Percentiles rank a stretch among this genome's conserved stretches.
Conservation (phyloP, 2,329 filamentous ascomycete species). For the Amauroascus verrucosus region DNA sequence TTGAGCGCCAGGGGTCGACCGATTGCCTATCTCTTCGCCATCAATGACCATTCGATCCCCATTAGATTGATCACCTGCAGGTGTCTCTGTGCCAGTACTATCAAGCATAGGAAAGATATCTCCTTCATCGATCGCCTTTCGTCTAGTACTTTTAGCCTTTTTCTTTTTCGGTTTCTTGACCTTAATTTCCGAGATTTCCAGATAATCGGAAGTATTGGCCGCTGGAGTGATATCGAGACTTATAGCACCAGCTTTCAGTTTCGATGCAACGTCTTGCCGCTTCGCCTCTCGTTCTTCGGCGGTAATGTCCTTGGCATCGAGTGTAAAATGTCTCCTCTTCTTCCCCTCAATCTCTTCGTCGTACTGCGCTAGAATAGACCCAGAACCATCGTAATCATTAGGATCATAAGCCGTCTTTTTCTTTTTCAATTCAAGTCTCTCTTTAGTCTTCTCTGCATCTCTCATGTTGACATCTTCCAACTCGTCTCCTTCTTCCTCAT, state of each 20-base stretch:
- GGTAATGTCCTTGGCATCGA: conserved; percentile 66
- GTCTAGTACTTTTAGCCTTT: conserved; percentile 65
- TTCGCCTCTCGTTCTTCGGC: conserved; percentile 52
- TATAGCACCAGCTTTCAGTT: conserved; percentile 57
- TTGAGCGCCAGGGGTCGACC: conserved; percentile 35
- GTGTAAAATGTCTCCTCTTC: conserved; percentile 75
- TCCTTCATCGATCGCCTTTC: conserved; percentile 55
- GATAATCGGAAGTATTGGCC: conserved; percentile 65
- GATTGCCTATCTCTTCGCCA: conserved; percentile 31
- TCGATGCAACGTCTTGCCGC: conserved; percentile 46
- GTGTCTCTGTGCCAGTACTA: conserved; percentile 24
- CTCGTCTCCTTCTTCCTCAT: conserved; percentile 82
- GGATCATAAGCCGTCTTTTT: conserved; percentile 83
- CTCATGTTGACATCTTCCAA: conserved; percentile 43
- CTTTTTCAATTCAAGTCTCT: conserved; percentile 79
- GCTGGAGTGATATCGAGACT: conserved; percentile 58
- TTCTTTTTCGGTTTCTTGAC: conserved; percentile 87
- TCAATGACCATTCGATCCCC: conserved; percentile 68
- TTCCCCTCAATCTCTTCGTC: conserved; percentile 92
- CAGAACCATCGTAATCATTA: conserved; percentile 55
- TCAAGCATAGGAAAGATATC: conserved; percentile 41
- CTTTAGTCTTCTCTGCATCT: conserved; percentile 39
- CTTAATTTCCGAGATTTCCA: conserved; percentile 77
- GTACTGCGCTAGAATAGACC: conserved; percentile 73
- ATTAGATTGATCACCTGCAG: conserved; percentile 22